Percentiles rank a stretch among this genome's conserved stretches.
These are phyloP conservation scores for Malassezia nana DNA, from an alignment of 1,284 basidiomycete species.

Conservation along the genomic window DNA sequence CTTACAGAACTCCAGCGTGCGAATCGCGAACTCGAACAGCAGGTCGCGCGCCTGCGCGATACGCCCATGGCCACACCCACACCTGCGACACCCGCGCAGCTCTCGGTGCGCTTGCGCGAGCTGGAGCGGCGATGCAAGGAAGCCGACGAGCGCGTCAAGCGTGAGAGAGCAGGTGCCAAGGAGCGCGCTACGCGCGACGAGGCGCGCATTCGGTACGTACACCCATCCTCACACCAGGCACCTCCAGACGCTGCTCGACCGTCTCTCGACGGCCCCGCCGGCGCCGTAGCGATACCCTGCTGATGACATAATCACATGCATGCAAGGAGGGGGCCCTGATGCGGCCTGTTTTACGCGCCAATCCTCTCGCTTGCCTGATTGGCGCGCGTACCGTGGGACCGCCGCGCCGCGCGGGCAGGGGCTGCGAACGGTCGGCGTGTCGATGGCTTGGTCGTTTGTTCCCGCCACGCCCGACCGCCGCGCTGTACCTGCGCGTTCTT, in stretches of 20 bases:
- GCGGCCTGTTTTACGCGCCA: conserved; percentile 1
- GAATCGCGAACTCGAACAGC: conserved; percentile 65
- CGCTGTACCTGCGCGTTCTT: background rate
- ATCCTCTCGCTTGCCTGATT: background rate
- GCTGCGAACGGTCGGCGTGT: background rate
- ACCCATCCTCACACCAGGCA: background rate
- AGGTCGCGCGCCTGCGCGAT: conserved; percentile 53
- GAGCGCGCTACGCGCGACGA: conserved; percentile 54
- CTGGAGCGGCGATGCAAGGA: conserved; percentile 70
- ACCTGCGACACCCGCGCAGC: conserved; percentile 8
- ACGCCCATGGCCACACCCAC: background rate
- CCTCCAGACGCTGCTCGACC: conserved; percentile 13
- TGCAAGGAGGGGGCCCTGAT: conserved; percentile 8
- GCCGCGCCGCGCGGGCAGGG: background rate
- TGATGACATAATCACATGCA: conserved; percentile 13
- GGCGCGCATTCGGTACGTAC: conserved; percentile 16
- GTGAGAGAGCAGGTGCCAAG: conserved; percentile 87
- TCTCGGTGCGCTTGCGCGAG: conserved; percentile 52
- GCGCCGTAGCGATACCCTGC: conserved; percentile 11
- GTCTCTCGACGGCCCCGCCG: conserved; percentile 6
- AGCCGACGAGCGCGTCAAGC: conserved; percentile 86
- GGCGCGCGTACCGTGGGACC: background rate
- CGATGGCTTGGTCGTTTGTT: background rate
- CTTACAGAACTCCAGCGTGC: conserved; percentile 62
- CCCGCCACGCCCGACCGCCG: background rate